Evolutionary conservation across 192 early-diverging fungal genomes (phyloP).

Genomic region (Funneliformis mosseae): DNA sequence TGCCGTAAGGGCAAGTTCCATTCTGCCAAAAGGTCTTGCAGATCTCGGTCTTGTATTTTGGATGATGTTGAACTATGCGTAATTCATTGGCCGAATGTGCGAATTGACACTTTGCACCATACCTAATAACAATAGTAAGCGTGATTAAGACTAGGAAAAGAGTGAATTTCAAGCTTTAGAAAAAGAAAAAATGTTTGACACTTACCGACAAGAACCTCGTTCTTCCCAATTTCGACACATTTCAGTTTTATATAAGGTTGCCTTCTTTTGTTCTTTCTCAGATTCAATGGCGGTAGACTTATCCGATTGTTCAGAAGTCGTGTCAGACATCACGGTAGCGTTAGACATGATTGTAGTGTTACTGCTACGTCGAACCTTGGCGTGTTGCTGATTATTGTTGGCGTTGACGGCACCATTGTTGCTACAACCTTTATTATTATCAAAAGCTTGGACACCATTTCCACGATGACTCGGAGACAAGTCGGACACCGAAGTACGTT

Average conservation of each 20-base stretch:
- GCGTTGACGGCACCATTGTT: not conserved
- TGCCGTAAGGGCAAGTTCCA: conserved; percentile 91
- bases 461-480: not conserved
- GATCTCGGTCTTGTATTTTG: conserved; percentile 93
- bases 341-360: not conserved
- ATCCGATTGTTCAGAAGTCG: conserved; percentile 9
- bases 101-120: conserved; percentile 92
- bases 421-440: not conserved
- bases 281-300: conserved; percentile 21
- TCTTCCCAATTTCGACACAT: conserved; percentile 54
- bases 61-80: conserved; percentile 79
- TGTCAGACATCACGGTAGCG: not conserved
- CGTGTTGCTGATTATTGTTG: not conserved
- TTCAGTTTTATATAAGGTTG: conserved; percentile 51
- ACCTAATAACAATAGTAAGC: conserved; percentile 53
- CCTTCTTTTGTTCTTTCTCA: conserved; percentile 41
- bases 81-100: conserved; percentile 85
- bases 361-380: not conserved
- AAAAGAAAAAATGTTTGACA: not conserved
- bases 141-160: not conserved
- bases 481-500: not conserved
- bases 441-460: not conserved
- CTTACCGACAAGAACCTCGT: conserved; percentile 50
- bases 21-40: conserved; percentile 89
- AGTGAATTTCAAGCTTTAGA: not conserved